Conservation (phyloP, 306 rosid species). For the apple (Malus domestica) region ASM211411v1 NC_041791.1:7868001-7868500, state of each 20-base stretch:
- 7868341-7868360: neutral
- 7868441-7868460: conserved; percentile 14
- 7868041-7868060: neutral
- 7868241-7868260: neutral
- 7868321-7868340: conserved; percentile 10
- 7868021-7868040: too few species aligned
- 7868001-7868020: neutral
- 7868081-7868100: conserved; percentile 29
- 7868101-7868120: conserved; percentile 15
- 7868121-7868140: conserved; percentile 10
- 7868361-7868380: neutral
- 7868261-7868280: neutral
- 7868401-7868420: neutral
- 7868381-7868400: neutral
- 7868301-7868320: conserved; percentile 21
- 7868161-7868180: neutral
- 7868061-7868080: conserved; percentile 16
- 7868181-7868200: neutral
- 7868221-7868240: neutral
- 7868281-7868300: conserved; percentile 8
- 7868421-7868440: conserved; percentile 4
- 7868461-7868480: neutral
- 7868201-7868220: neutral
- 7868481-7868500: conserved; percentile 28
- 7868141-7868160: conserved; percentile 9